Conservation (phyloP, 2,329 filamentous ascomycete species). For the Huntiella omanensis region DNA sequence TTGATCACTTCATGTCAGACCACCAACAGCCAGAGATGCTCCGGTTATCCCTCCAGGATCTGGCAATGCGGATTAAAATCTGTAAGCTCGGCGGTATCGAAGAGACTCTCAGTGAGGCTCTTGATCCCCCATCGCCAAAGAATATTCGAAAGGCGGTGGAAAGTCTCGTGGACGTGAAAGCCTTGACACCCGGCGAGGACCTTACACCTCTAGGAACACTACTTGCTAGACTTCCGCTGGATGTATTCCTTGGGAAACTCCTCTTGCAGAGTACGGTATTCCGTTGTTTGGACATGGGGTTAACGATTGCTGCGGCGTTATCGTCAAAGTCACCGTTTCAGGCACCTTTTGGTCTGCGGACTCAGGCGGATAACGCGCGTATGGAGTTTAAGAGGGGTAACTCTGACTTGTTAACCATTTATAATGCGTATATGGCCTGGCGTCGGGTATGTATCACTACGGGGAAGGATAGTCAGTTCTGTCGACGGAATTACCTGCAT, state of each 20-base stretch:
- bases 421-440: slow-evolving; percentile 87
- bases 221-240: slow-evolving; percentile 71
- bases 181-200: slow-evolving; percentile 62
- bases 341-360: slow-evolving; percentile 64
- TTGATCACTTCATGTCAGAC: slow-evolving; percentile 69
- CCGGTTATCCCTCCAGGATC: slow-evolving; percentile 77
- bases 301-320: slow-evolving; percentile 82
- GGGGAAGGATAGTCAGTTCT: slow-evolving; percentile 68
- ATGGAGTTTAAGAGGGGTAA: slow-evolving; percentile 67
- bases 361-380: slow-evolving; percentile 64
- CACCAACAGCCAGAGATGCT: slow-evolving; percentile 96
- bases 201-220: slow-evolving; percentile 74
- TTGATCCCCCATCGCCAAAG: slow-evolving; percentile 78
- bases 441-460: slow-evolving; percentile 58
- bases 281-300: slow-evolving; percentile 74
- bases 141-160: slow-evolving; percentile 89
- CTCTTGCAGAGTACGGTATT: slow-evolving; percentile 75
- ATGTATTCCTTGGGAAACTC: slow-evolving; percentile 88
- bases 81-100: slow-evolving; percentile 92
- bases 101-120: slow-evolving; percentile 65
- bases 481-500: slow-evolving; percentile 82
- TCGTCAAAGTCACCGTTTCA: slow-evolving; percentile 92
- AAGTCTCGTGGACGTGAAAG: slow-evolving; percentile 80
- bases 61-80: slow-evolving; percentile 92
- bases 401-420: slow-evolving; percentile 80